Evolutionary conservation across 257 asterid species (phyloP), one percentile per base, ranked within the genome.

Genomic region (Nicotiana tabacum): DNA sequence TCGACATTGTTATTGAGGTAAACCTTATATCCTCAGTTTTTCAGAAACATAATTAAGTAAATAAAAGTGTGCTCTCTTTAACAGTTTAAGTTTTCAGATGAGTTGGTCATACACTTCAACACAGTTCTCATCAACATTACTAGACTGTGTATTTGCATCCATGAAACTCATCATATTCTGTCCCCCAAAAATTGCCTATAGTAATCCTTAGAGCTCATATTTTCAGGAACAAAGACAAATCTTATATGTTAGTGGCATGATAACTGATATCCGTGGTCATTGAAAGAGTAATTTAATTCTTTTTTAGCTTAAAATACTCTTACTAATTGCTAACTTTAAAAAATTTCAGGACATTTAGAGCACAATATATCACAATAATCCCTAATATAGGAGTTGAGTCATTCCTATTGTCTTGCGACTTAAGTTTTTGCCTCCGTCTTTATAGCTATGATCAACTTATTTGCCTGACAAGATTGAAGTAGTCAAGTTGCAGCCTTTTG

Each of bases 1-100:
- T 93, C 43, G 98, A 95, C 87, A 95, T 95, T 69, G 98, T 95
- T 18, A 95, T 95, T 66, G 99, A 95, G 96, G 98, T 91, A 83
- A 30, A 53, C 11, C 8, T 66, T 48, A 55, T 13, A 5, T 21
- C 37, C 48, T 62, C 33, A 18, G 83, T 56, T 21, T 60, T 46
- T 61, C 12, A 32, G 11, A 39, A 4, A 39, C n/a, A 13, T n/a
- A n/a, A 69, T n/a, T n/a, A n/a, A n/a, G 33, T n/a, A 69, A 39
- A 72, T 72, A 72, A 24, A 46, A 72, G 35, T 24, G 21, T 43
- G 58, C 24, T 11, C 58, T 35, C 32, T 68, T 8, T 3, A 70
- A 21, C 35, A 2, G 37, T 21, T 43, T 43, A 21, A 43, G 60
- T 2, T 43, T 12, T 70, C 21, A 21, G 12, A 70, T 21, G 60